These are phyloP conservation scores for Cutaneotrichosporon cutaneum DNA, from an alignment of 1,284 basidiomycete genomes.

Conservation along the genomic window DNA sequence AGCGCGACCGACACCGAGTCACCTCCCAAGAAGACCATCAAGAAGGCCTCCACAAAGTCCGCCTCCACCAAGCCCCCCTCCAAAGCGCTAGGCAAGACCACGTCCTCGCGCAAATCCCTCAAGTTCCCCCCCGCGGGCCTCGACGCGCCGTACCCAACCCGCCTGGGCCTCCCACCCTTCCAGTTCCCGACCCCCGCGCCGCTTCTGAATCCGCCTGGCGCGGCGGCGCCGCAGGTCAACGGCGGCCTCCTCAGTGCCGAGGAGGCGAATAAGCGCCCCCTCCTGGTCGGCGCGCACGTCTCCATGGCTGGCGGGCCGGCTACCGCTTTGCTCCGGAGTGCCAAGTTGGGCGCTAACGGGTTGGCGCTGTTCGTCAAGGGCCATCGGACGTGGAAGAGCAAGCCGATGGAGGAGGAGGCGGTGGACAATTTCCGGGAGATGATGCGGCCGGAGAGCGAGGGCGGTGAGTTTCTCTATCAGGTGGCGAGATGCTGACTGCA, in stretches of 20 bases:
- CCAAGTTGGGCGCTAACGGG: slow-evolving; percentile 71
- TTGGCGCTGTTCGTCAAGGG: slow-evolving; percentile 82
- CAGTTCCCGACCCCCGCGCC: slow-evolving; percentile 15
- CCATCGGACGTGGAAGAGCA: slow-evolving; percentile 73
- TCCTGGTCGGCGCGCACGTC: slow-evolving; percentile 71
- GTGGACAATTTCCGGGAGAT: slow-evolving; percentile 60
- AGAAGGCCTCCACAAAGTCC: neutral
- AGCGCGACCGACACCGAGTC: slow-evolving; percentile 9
- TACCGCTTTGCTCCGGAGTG: slow-evolving; percentile 69
- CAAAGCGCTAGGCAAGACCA: neutral
- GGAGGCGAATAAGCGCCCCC: slow-evolving; percentile 24
- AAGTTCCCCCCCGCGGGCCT: slow-evolving; percentile 43
- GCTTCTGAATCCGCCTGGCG: neutral
- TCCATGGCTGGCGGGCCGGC: slow-evolving; percentile 76
- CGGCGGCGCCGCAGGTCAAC: slow-evolving; percentile 27
- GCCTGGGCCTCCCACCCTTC: slow-evolving; percentile 42
- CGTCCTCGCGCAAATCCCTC: slow-evolving; percentile 16
- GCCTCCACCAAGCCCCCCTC: neutral
- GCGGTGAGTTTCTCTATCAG: slow-evolving; percentile 35
- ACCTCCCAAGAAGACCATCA: slow-evolving; percentile 2
- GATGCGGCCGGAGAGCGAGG: slow-evolving; percentile 55
- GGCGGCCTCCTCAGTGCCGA: slow-evolving; percentile 19
- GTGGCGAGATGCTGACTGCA: slow-evolving; percentile 16
- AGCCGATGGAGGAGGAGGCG: slow-evolving; percentile 59
- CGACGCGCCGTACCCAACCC: slow-evolving; percentile 39